These are phyloP conservation scores for Myotisia sp. DNA, from an alignment of 2,329 filamentous ascomycete genomes.

Conservation along the genomic window DNA sequence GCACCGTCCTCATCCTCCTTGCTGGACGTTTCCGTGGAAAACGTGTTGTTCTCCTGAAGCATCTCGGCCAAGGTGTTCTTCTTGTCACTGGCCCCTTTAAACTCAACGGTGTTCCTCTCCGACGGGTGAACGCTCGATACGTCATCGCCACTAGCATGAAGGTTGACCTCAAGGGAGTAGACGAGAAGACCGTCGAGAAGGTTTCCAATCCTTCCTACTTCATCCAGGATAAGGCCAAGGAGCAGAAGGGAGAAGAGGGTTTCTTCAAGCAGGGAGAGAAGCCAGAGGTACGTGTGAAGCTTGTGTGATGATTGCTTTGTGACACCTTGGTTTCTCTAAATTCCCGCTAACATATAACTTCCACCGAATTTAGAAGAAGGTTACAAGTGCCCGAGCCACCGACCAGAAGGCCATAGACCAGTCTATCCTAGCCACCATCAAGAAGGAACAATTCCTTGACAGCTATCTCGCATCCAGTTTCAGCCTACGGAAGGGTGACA, in stretches of 20 bases:
- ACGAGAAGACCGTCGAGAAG: conserved; percentile 61
- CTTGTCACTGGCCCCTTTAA: conserved; percentile 99
- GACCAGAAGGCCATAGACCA: conserved; percentile 99
- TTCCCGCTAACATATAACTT: too few species aligned
- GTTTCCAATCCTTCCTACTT: conserved; percentile 86
- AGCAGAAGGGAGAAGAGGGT: conserved; percentile 96
- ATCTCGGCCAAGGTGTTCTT: conserved; percentile 91
- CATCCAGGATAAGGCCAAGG: conserved; percentile 73
- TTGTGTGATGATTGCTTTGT: too few species aligned
- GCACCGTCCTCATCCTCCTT: conserved; percentile 95
- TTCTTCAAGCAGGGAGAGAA: conserved; percentile 99
- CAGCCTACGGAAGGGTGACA: conserved; percentile 98
- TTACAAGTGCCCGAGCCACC: conserved; percentile 75
- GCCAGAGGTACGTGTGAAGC: conserved; percentile 64
- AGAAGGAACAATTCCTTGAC: conserved; percentile 90
- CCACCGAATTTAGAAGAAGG: conserved; percentile 76
- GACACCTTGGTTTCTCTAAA: too few species aligned
- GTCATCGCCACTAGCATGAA: conserved; percentile 37
- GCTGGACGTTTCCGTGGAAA: conserved; percentile 99
- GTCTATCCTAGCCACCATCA: conserved; percentile 85
- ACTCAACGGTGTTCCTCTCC: conserved; percentile 97
- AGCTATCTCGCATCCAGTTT: conserved; percentile 93
- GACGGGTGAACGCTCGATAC: conserved; percentile 47
- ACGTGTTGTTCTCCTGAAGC: conserved; percentile 97
- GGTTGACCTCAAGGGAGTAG: conserved; percentile 59